These are phyloP conservation scores for Lunularia cruciata DNA, from an alignment of 225 moss, liverwort and hornwort genomes.

Conservation along the genomic window DNA sequence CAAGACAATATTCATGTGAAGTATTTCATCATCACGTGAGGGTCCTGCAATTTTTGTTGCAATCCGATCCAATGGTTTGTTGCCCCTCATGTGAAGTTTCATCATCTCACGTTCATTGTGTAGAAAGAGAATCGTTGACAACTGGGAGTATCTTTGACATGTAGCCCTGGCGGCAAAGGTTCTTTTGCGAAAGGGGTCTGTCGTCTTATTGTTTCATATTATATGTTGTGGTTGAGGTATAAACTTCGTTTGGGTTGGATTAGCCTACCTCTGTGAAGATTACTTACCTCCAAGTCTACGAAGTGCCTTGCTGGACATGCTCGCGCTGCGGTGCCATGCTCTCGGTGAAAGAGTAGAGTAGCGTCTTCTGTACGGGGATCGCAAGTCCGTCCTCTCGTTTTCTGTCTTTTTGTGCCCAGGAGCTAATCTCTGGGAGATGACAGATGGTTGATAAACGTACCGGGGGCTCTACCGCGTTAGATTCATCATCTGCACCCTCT, in stretches of 20 bases:
- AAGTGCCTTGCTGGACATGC: conserved; percentile 3
- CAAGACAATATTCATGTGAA: conserved; percentile 20
- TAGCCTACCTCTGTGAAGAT: neutral
- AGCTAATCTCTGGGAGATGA: neutral
- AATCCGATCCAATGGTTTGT: neutral
- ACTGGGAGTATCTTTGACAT: conserved; percentile 8
- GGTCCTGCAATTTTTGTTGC: neutral
- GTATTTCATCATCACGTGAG: conserved; percentile 24
- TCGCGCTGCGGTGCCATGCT: neutral
- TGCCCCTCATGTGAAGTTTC: conserved; percentile 9
- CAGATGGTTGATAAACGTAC: neutral
- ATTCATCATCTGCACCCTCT: conserved; percentile 4
- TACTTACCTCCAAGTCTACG: neutral
- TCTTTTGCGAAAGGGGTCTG: neutral
- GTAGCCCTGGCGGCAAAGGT: neutral
- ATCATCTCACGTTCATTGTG: conserved; percentile 1
- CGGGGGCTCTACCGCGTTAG: neutral
- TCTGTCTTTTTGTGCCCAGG: neutral
- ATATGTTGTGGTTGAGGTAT: conserved; percentile 2
- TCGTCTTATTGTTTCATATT: conserved; percentile 5
- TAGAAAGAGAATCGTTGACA: conserved; percentile 8
- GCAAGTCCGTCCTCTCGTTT: neutral
- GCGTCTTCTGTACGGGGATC: conserved; percentile 5
- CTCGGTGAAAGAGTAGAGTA: neutral
- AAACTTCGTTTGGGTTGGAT: neutral